Evolutionary conservation across 2,329 filamentous ascomycete species (phyloP), one percentile per base, ranked within the genome.

Genomic region (Fusarium virguliforme): DNA sequence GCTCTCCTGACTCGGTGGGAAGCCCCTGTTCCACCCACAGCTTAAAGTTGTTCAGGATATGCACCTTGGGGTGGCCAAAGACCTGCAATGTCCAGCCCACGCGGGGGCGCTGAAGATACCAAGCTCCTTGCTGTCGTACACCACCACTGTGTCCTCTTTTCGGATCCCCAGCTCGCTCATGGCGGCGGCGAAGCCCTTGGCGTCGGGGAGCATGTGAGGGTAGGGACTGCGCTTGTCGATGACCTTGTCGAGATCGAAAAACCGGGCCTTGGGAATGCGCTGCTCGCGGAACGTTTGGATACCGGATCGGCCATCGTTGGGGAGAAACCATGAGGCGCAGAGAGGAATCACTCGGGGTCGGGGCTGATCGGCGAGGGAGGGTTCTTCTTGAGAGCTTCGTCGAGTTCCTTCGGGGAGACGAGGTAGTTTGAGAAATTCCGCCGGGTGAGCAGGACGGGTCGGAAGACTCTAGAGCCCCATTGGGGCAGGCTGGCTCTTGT

Each of bases 281-380:
- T 91, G 89, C 79, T 94, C 88, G 73, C 90, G 89, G 85, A 95
- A 99, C 46, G 91, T 90, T 71, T 96, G 87, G 74, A 92, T 89
- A 60, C 96, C 96, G 55, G 89, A 93, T 68, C 94, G 91, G 60
- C 89, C 89, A 74, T 97, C 95, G 81, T 97, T 98, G 70, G 96
- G 96, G 70, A 99, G 89, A 79, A 98, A 99, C 96, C 96, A 99
- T 26, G 94, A 89, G 51, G 95, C 96, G 82, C 95, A 98, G 43
- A 99, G 87, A 3, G 96, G 93, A 60, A 99, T 90, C 46, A 97
- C 91, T 73, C 93, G 91, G 1, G 92, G 12, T 94, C 90, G 46
- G 93, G 92, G 66, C 93, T 94, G 75, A 95, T 92, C 68, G 91
- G 90, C 59, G 91, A 92, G 12, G 92, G 88, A 4, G 94, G 88